Conservation (phyloP, 345 rosid genomes). For the Populus ilicifolia region DNA sequence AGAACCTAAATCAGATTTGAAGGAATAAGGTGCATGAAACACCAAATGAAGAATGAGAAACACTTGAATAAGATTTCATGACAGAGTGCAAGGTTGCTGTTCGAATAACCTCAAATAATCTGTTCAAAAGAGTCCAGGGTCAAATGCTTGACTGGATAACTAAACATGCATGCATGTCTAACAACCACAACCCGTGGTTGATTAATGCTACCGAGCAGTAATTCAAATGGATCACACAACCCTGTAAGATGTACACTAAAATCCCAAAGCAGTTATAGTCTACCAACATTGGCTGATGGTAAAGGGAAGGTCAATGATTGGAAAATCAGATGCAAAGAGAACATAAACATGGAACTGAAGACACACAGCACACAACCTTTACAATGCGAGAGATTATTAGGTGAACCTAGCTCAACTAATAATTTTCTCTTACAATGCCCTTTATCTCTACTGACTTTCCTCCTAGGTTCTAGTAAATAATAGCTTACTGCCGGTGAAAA, state of each 20-base stretch:
- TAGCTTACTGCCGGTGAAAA: not conserved
- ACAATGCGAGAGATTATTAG: not conserved
- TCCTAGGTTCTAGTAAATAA: not conserved
- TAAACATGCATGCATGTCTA: not conserved
- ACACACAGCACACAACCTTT: not conserved
- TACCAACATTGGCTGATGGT: not conserved
- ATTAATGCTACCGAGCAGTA: not conserved
- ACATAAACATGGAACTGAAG: not conserved
- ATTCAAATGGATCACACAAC: not conserved
- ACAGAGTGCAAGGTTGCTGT: not conserved
- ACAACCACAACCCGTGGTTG: not conserved
- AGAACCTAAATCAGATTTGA: not conserved
- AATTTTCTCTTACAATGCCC: not conserved
- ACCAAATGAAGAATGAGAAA: not conserved
- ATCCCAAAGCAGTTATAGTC: not conserved
- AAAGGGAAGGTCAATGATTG: not conserved
- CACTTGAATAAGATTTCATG: not conserved
- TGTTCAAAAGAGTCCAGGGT: not conserved
- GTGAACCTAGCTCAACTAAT: too few species aligned
- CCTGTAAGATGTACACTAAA: not conserved
- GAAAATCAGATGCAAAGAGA: not conserved
- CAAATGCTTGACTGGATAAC: not conserved
- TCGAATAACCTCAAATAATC: not conserved
- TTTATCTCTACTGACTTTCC: not conserved
- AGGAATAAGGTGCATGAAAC: not conserved